These are phyloP conservation scores for Nigrospora sphaerica DNA, from an alignment of 2,329 filamentous ascomycete species.

Conservation along the genomic window DNA sequence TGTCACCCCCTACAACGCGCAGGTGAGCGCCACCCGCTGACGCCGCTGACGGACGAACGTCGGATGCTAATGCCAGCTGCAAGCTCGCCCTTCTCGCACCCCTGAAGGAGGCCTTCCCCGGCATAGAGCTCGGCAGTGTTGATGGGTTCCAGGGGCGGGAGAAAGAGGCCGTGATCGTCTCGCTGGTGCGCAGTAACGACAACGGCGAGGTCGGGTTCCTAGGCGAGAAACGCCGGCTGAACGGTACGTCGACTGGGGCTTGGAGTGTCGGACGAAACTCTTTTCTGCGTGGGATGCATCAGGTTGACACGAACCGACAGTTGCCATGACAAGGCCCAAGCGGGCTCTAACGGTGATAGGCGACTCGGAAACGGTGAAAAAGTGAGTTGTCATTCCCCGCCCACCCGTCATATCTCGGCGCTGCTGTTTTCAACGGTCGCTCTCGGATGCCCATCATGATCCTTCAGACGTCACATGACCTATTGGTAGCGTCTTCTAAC, in stretches of 20 bases:
- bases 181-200: constrained; percentile 85
- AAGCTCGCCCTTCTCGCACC: constrained; percentile 72
- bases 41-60: too few relatives aligned
- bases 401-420: too few relatives aligned
- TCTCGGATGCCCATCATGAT: too few relatives aligned
- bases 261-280: too few relatives aligned
- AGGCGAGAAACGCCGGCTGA: constrained; percentile 83
- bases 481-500: too few relatives aligned
- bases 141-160: constrained; percentile 97
- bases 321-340: constrained; percentile 94
- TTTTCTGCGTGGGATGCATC: constrained; percentile 3
- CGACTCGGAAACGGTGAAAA: constrained; percentile 86
- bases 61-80: background rate
- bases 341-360: constrained; percentile 86
- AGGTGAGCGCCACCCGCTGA: constrained; percentile 39
- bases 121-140: constrained; percentile 90
- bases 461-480: too few relatives aligned
- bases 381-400: constrained; percentile 48
- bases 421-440: too few relatives aligned
- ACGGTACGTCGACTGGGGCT: constrained; percentile 54
- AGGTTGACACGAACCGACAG: constrained; percentile 38
- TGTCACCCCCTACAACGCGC: constrained; percentile 93
- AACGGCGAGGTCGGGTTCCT: constrained; percentile 88
- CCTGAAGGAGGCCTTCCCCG: constrained; percentile 74
- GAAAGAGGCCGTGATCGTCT: constrained; percentile 91